These are phyloP conservation scores for Lasiodiplodia hormozganensis DNA, from an alignment of 2,329 filamentous ascomycete genomes.

Conservation along the genomic window DNA sequence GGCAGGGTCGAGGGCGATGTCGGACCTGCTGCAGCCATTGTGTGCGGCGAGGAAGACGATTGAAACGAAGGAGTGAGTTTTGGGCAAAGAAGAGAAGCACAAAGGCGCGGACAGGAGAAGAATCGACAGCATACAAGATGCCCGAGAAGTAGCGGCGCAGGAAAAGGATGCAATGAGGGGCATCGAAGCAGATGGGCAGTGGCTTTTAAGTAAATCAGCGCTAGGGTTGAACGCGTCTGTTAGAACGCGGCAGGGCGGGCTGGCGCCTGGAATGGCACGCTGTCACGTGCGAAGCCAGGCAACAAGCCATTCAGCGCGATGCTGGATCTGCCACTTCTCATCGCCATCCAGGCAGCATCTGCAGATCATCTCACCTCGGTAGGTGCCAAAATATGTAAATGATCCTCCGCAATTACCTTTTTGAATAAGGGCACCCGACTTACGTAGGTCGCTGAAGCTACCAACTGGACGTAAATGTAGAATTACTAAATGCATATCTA, in stretches of 20 bases:
- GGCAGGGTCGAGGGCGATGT: slow-evolving; percentile 38
- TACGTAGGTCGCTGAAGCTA: too few relatives aligned
- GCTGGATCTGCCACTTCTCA: slow-evolving; percentile 9
- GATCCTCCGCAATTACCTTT: too few relatives aligned
- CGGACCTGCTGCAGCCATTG: neutral
- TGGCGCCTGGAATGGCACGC: slow-evolving; percentile 17
- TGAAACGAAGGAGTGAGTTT: neutral
- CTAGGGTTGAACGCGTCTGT: neutral
- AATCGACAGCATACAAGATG: neutral
- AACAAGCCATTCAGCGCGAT: slow-evolving; percentile 4
- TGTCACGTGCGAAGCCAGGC: slow-evolving; percentile 17
- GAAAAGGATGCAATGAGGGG: neutral
- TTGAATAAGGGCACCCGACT: too few relatives aligned
- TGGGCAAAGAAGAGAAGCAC: neutral
- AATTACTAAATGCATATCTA: too few relatives aligned
- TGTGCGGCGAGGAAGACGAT: neutral
- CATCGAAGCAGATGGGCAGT: slow-evolving; percentile 1
- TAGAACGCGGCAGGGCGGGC: slow-evolving; percentile 4
- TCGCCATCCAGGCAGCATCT: slow-evolving; percentile 9
- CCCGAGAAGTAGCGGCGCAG: neutral
- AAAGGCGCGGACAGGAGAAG: neutral
- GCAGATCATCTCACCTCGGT: neutral
- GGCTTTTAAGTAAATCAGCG: slow-evolving; percentile 8
- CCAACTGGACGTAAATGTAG: too few relatives aligned
- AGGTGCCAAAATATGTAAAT: neutral